These are phyloP conservation scores for Rosa lucieae DNA, from an alignment of 306 rosid genomes.

Conservation along the genomic window DNA sequence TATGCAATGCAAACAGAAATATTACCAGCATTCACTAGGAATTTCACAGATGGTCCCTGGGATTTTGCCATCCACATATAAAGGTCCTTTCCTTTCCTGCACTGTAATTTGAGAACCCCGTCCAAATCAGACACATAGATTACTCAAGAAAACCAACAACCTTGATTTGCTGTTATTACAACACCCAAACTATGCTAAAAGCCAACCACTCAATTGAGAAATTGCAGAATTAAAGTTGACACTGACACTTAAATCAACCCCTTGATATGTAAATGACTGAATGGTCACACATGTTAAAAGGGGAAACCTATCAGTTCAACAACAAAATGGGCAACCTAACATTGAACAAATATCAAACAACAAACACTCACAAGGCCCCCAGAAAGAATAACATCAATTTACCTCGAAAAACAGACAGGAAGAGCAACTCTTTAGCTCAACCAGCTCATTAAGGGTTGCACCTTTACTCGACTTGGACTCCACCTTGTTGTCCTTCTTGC, in stretches of 20 bases:
- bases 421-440: constrained; percentile 76
- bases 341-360: background rate
- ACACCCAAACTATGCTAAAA: background rate
- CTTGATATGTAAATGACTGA: background rate
- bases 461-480: constrained; percentile 87
- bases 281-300: too few species aligned
- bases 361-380: background rate
- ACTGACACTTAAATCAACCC: background rate
- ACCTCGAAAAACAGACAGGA: constrained; percentile 93
- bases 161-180: background rate
- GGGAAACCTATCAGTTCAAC: background rate
- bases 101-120: constrained; percentile 50
- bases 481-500: constrained; percentile 94
- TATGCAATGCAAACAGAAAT: constrained; percentile 13
- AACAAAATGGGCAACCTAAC: constrained; percentile 7
- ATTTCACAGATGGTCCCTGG: constrained; percentile 92
- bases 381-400: constrained; percentile 5
- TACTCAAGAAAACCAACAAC: background rate
- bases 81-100: constrained; percentile 90
- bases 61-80: constrained; percentile 92
- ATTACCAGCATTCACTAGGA: constrained; percentile 94
- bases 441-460: constrained; percentile 84
- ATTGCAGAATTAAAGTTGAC: background rate
- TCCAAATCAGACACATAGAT: constrained; percentile 12
- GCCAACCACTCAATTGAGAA: background rate